These are phyloP conservation scores for Podospora pseudopauciseta DNA, from an alignment of 495 filamentous ascomycete genomes.

Conservation along the genomic window DNA sequence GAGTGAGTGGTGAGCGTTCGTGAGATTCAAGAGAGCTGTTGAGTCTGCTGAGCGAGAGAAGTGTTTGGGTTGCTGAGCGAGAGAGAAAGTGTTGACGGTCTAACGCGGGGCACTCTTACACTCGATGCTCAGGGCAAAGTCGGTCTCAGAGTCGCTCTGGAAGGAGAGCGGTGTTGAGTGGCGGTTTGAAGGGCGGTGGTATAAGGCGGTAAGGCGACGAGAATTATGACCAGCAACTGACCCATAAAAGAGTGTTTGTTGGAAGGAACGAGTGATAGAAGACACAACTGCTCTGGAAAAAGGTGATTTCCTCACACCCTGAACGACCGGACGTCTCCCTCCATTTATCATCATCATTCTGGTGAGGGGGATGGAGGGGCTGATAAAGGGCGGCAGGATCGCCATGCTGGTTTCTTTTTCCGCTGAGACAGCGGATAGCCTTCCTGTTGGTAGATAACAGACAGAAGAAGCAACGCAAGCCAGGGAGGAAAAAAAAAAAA, in stretches of 20 bases:
- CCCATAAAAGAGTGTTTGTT: not conserved
- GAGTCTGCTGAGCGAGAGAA: too few species aligned
- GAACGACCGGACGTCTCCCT: not conserved
- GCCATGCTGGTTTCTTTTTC: not conserved
- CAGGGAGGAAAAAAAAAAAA: not conserved
- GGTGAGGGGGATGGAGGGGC: not conserved
- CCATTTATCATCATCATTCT: not conserved
- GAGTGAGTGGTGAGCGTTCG: not conserved
- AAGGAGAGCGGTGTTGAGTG: not conserved
- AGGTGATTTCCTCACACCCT: not conserved
- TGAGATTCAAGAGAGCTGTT: too few species aligned
- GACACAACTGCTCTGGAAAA: not conserved
- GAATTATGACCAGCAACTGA: not conserved
- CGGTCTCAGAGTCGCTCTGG: not conserved
- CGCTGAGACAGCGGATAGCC: not conserved
- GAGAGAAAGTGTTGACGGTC: not conserved
- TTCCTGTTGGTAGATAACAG: not conserved
- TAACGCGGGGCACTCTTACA: not conserved
- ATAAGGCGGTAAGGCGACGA: not conserved
- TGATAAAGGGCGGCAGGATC: not conserved
- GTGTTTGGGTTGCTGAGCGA: too few species aligned
- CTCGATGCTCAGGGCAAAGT: not conserved
- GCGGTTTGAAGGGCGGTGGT: not conserved
- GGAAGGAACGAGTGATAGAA: not conserved
- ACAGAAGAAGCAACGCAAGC: not conserved